Base-by-base conservation (phyloP, 805 yeast genomes). In the Wickerhamiella azymoides region DNA sequence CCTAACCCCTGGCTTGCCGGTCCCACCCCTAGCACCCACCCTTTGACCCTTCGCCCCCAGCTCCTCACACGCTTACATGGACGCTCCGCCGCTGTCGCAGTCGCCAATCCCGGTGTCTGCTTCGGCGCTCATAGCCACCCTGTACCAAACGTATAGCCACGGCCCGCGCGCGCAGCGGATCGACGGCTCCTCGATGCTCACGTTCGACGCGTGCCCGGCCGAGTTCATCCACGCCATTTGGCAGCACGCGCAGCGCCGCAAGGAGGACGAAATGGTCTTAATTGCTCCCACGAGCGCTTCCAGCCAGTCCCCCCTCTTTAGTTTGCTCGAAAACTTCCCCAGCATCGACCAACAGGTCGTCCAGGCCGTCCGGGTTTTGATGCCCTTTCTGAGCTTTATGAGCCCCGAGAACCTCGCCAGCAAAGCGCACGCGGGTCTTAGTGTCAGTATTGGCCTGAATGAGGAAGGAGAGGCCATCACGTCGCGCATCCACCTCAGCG, bases 191-290 rank as follows among this genome's bases (percentile, higher is more conserved):
- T 54, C 62, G n/a, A 43, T 54, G 13, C 33, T 64, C n/a, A 45
- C 53, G 8, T 48, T 63, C n/a, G 61, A 60, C 39, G 57, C 48
- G 14, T 53, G 57, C 10, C 68, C 67, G 28, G 58, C 55, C 14
- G 53, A 58, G 21, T 57, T 64, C 25, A 45, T 65, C 24, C 52
- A 59, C 10, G 43, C 57, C 9, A 47, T 65, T 5, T 64, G 69
- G 67, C 62, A 58, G 36, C 70, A 66, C 46, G 68, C 69, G 4
- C 55, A 57, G 41, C 54, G 59, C 37, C 59, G 69, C 14, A 57
- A 61, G 7, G 70, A 66, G 50, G 68, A 66, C 45, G 70, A 66
- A 53, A 56, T 66, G 18, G 47, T 66, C 9, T 50, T 65, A 21
- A 49, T 66, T 10, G 47, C 55, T 50, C 64, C 63, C 2, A 54